phyloP scores from a whole-genome alignment of 1,139 yeast genomes.

The Hyphopichia khmerensis region DNA sequence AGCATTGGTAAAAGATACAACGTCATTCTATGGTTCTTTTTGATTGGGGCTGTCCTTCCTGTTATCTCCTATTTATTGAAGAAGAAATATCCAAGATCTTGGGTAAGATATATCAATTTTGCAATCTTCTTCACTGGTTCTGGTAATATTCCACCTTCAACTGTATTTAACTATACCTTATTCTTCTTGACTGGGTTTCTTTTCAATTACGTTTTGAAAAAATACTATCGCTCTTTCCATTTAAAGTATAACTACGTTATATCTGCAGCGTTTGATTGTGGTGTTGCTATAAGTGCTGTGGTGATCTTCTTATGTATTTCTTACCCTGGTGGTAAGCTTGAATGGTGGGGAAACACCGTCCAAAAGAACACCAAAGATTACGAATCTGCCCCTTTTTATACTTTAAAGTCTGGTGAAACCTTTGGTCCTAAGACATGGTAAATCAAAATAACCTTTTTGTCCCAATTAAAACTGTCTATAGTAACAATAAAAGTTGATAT shows the following conservation, averaged over 20 bases:
- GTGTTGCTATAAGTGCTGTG: constrained; percentile 43
- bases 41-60: constrained; percentile 47
- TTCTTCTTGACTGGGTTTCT: constrained; percentile 48
- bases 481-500: too few species aligned
- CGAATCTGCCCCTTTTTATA: constrained; percentile 23
- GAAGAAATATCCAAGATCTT: constrained; percentile 17
- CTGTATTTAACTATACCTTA: constrained; percentile 49
- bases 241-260: constrained; percentile 22
- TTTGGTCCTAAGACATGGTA: constrained; percentile 44
- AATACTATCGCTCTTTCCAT: constrained; percentile 30
- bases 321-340: constrained; percentile 23
- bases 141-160: constrained; percentile 53
- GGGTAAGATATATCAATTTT: constrained; percentile 19
- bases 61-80: constrained; percentile 16
- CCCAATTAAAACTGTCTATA: too few species aligned
- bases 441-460: constrained; percentile 11
- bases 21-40: constrained; percentile 41
- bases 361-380: constrained; percentile 15
- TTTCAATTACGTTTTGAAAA: constrained; percentile 52
- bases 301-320: constrained; percentile 39
- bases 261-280: constrained; percentile 34
- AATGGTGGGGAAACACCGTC: constrained; percentile 40
- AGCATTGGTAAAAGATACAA: constrained; percentile 41
- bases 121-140: constrained; percentile 54
- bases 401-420: constrained; percentile 28